These are phyloP conservation scores for Solanum rostratum DNA, from an alignment of 257 asterid genomes.

Conservation along the genomic window DNA sequence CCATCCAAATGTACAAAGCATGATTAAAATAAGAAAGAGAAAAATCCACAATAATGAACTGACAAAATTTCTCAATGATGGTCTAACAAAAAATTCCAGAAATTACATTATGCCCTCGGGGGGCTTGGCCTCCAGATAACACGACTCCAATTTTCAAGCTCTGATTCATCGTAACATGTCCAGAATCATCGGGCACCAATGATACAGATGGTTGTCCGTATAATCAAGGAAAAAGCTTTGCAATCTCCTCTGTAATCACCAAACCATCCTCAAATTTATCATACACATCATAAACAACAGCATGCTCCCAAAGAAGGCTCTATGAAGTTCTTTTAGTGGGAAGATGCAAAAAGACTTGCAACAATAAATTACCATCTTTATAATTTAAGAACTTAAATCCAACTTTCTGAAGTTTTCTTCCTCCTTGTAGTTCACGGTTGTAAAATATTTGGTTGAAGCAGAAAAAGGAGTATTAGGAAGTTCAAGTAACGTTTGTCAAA, in stretches of 20 bases:
- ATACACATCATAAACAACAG: not conserved
- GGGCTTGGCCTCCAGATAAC: constrained; percentile 98
- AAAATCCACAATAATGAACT: not conserved
- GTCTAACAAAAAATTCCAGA: constrained; percentile 78
- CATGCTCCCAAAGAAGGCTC: not conserved
- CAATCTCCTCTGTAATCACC: constrained; percentile 68
- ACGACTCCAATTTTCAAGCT: constrained; percentile 85
- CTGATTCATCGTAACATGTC: constrained; percentile 9
- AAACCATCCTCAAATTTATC: not conserved
- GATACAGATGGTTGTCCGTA: constrained; percentile 85
- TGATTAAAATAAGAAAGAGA: not conserved
- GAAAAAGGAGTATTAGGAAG: not conserved
- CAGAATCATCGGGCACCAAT: constrained; percentile 55
- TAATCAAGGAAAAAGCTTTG: constrained; percentile 70
- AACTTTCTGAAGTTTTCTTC: not conserved
- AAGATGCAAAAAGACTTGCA: not conserved
- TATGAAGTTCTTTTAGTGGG: not conserved
- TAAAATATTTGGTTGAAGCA: not conserved
- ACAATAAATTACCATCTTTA: not conserved
- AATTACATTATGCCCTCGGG: constrained; percentile 98
- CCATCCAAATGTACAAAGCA: constrained; percentile 1
- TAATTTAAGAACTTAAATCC: not conserved
- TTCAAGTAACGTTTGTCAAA: not conserved
- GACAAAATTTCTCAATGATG: not conserved
- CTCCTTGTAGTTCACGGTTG: not conserved